Conservation (phyloP, 2,329 filamentous ascomycete species). For the Juglanconis oblonga region DNA sequence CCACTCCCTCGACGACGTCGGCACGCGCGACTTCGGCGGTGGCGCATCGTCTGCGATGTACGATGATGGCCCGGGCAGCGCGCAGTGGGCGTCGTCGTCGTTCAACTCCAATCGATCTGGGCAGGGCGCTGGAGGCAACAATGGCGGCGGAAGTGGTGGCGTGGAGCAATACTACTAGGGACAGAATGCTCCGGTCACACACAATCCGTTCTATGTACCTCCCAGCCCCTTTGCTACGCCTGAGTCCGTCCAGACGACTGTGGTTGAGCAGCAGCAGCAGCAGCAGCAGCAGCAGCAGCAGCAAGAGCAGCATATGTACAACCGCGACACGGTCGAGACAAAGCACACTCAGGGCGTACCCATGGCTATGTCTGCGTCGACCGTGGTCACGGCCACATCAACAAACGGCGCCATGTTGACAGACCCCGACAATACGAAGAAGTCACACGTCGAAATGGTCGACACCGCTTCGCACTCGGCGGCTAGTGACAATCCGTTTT, state of each 20-base stretch:
- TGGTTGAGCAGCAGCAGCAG: no score
- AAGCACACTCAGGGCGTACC: no score
- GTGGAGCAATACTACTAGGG: slow-evolving; percentile 19
- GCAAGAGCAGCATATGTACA: no score
- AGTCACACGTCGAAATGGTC: neutral
- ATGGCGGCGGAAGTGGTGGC: slow-evolving; percentile 5
- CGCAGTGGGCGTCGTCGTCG: neutral
- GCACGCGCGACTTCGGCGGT: slow-evolving; percentile 42
- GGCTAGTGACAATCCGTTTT: neutral
- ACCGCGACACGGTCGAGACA: no score
- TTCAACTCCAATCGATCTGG: slow-evolving; percentile 4
- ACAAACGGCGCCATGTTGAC: no score
- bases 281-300: no score
- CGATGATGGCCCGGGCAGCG: slow-evolving; percentile 8
- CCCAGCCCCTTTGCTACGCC: no score
- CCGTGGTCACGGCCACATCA: no score
- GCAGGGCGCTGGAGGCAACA: neutral
- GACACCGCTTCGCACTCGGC: neutral
- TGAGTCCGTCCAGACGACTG: no score
- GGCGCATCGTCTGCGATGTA: slow-evolving; percentile 19
- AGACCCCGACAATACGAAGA: no score
- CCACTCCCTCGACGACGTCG: slow-evolving; percentile 66
- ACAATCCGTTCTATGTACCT: no score
- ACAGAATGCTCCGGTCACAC: neutral
- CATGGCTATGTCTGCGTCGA: no score